These are phyloP conservation scores for Hypocrella siamensis DNA, from an alignment of 2,329 filamentous ascomycete genomes.

Conservation along the genomic window DNA sequence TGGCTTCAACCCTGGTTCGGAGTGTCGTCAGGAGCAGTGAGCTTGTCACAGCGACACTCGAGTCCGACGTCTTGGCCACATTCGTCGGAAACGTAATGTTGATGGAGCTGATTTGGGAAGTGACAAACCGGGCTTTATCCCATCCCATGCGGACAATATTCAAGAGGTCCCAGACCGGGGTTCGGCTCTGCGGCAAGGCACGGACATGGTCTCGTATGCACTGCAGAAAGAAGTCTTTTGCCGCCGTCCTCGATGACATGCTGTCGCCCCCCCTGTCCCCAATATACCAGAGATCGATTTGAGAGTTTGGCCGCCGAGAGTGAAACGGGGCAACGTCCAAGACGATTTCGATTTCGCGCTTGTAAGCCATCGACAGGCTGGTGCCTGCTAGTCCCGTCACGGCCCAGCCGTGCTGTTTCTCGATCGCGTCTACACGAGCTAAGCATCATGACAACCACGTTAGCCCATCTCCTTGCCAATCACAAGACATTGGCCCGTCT, in stretches of 20 bases:
- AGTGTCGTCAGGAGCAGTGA: conserved; percentile 48
- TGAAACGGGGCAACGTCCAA: conserved; percentile 53
- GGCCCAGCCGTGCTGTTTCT: conserved; percentile 54
- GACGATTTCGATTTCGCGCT: conserved; percentile 54
- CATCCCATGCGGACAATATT: conserved; percentile 44
- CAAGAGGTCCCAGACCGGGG: conserved; percentile 41
- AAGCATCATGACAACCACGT: neutral
- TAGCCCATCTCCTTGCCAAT: neutral
- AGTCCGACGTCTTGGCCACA: conserved; percentile 47
- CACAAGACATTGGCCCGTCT: neutral
- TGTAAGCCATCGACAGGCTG: conserved; percentile 58
- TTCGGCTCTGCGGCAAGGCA: conserved; percentile 40
- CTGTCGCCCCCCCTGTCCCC: conserved; percentile 37
- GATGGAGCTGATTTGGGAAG: conserved; percentile 44
- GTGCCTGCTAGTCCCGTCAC: conserved; percentile 48
- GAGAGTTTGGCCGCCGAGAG: conserved; percentile 26
- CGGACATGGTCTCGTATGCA: conserved; percentile 54
- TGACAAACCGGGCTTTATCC: conserved; percentile 45
- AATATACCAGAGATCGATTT: conserved; percentile 57
- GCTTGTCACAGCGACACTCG: conserved; percentile 43
- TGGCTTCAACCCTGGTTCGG: conserved; percentile 52
- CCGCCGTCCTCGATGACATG: conserved; percentile 41
- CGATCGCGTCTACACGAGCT: conserved; percentile 51
- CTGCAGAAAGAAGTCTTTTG: conserved; percentile 62
- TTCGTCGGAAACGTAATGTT: conserved; percentile 49